Conservation (phyloP, 768 basidiomycete genomes). For the Pisolithus microcarpus region DNA sequence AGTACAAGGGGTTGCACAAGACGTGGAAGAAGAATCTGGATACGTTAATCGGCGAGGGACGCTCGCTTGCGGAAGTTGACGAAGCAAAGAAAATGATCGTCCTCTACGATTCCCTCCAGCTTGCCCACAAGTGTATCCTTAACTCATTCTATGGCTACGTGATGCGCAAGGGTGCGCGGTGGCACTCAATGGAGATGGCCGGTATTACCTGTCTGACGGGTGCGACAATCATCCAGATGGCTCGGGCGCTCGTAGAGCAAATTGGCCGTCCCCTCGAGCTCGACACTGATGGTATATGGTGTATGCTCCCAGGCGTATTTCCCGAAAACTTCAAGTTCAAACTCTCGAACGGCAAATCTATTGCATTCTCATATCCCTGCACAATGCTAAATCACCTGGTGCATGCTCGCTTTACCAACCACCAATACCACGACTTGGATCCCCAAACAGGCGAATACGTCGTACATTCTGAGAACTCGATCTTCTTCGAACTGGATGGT, state of each 20-base stretch:
- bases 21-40: constrained; percentile 99
- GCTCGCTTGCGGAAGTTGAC: constrained; percentile 78
- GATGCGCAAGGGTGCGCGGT: constrained; percentile 97
- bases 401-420: constrained; percentile 90
- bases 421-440: constrained; percentile 94
- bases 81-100: constrained; percentile 99
- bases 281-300: constrained; percentile 99
- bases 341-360: constrained; percentile 76
- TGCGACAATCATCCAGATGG: constrained; percentile 98
- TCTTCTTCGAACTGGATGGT: constrained; percentile 98
- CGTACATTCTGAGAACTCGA: constrained; percentile 92
- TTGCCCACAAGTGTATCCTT: constrained; percentile 98
- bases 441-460: constrained; percentile 76
- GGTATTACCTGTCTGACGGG: constrained; percentile 98
- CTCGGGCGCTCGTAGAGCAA: constrained; percentile 92
- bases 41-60: constrained; percentile 53
- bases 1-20: constrained; percentile 97
- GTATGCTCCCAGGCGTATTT: constrained; percentile 97
- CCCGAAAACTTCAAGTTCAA: constrained; percentile 98
- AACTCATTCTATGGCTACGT: constrained; percentile 99
- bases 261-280: constrained; percentile 95
- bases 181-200: constrained; percentile 99
- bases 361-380: constrained; percentile 92
- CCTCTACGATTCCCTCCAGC: constrained; percentile 94
- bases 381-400: constrained; percentile 99